These are phyloP conservation scores for Verruconis gallopava DNA, from an alignment of 2,329 filamentous ascomycete species.

Conservation along the genomic window DNA sequence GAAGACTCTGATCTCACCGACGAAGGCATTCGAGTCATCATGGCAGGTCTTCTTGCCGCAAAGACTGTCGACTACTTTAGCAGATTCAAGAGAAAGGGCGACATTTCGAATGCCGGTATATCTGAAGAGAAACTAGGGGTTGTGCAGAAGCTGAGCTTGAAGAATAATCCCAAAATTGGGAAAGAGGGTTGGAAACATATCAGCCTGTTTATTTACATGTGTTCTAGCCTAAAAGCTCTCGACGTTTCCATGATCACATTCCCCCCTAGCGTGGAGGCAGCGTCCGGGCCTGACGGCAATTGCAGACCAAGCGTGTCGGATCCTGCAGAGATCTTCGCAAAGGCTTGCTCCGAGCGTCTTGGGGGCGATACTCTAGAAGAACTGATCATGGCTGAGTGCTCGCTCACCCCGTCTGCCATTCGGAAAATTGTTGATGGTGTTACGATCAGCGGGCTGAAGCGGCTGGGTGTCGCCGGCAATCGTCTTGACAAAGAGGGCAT, in stretches of 20 bases:
- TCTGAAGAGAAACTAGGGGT: slow-evolving; percentile 50
- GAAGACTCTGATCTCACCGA: slow-evolving; percentile 82
- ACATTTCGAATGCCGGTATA: slow-evolving; percentile 21
- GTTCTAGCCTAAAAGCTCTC: slow-evolving; percentile 69
- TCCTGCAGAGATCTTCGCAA: slow-evolving; percentile 54
- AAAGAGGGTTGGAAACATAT: slow-evolving; percentile 85
- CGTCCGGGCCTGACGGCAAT: slow-evolving; percentile 14
- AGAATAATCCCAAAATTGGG: slow-evolving; percentile 77
- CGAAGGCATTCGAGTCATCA: slow-evolving; percentile 71
- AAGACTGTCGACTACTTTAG: slow-evolving; percentile 44
- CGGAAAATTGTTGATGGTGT: slow-evolving; percentile 68
- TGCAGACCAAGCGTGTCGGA: slow-evolving; percentile 28
- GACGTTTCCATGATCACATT: slow-evolving; percentile 80
- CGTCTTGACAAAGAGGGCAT: slow-evolving; percentile 61
- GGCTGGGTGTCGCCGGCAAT: slow-evolving; percentile 76
- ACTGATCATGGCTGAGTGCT: slow-evolving; percentile 69
- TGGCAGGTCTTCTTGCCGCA: slow-evolving; percentile 73
- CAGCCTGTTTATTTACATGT: slow-evolving; percentile 80
- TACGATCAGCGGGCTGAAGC: slow-evolving; percentile 61
- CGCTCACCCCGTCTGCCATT: slow-evolving; percentile 57
- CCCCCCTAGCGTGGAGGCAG: slow-evolving; percentile 33
- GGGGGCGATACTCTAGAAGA: slow-evolving; percentile 68
- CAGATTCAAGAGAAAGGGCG: slow-evolving; percentile 20
- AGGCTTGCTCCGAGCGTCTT: slow-evolving; percentile 62
- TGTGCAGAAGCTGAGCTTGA: slow-evolving; percentile 75